Evolutionary conservation across 2,329 filamentous ascomycete species (phyloP).

Genomic region (Falciphora oryzae): DNA sequence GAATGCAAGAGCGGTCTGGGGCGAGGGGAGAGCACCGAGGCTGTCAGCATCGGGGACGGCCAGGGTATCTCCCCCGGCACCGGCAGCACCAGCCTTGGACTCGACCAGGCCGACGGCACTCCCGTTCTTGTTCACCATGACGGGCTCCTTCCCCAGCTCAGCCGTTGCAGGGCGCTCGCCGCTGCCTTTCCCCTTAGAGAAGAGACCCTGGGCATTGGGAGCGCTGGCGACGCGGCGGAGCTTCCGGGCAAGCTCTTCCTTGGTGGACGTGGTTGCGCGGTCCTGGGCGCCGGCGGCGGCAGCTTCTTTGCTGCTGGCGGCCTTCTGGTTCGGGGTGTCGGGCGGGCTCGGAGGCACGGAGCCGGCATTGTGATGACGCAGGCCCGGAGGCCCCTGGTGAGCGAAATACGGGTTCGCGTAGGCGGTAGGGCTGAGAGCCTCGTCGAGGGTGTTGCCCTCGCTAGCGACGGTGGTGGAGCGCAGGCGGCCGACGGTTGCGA

Average conservation of each 20-base stretch:
- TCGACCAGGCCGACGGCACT: conserved; percentile 42
- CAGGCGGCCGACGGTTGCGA: conserved; percentile 80
- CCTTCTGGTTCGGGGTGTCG: conserved; percentile 75
- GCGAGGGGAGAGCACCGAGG: conserved; percentile 60
- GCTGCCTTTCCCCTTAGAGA: conserved; percentile 53
- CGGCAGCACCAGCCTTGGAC: conserved; percentile 32
- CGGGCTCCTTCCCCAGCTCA: conserved; percentile 77
- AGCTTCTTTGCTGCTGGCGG: conserved; percentile 59
- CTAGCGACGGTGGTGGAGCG: conserved; percentile 87
- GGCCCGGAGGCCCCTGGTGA: conserved; percentile 87
- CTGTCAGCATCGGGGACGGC: conserved; percentile 41
- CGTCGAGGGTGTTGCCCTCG: conserved; percentile 86
- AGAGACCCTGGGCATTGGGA: conserved; percentile 92
- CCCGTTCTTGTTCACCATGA: conserved; percentile 51
- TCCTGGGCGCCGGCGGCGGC: conserved; percentile 42
- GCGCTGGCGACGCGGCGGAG: conserved; percentile 91
- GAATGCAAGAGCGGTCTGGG: conserved; percentile 69
- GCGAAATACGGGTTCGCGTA: conserved; percentile 96
- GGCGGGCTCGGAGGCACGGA: conserved; percentile 90
- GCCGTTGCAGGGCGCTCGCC: conserved; percentile 74
- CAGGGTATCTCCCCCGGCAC: conserved; percentile 27
- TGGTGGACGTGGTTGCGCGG: conserved; percentile 70
- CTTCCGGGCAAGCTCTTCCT: conserved; percentile 91
- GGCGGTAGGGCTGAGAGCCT: conserved; percentile 83
- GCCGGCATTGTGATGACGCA: conserved; percentile 91